phyloP scores from a whole-genome alignment of 495 filamentous ascomycete genomes.

The Glonium stellatum region DNA sequence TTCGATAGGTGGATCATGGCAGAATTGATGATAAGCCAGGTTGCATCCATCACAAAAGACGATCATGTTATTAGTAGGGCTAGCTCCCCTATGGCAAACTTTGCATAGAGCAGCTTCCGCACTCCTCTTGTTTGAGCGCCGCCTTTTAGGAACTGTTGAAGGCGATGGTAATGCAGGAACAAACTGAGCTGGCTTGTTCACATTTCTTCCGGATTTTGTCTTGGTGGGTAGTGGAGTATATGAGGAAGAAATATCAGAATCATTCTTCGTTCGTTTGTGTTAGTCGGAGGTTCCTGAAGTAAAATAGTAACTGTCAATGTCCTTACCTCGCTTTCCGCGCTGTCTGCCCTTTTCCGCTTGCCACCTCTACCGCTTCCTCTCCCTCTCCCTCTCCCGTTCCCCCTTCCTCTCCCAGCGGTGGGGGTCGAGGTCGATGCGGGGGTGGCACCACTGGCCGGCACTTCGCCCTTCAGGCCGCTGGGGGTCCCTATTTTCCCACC shows the following conservation, averaged over 20 bases:
- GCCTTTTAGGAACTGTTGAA: constrained; percentile 36
- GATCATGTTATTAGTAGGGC: constrained; percentile 71
- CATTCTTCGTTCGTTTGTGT: constrained; percentile 14
- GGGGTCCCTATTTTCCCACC: constrained; percentile 40
- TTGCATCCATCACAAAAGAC: constrained; percentile 95
- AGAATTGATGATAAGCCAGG: constrained; percentile 80
- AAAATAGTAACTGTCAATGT: not conserved
- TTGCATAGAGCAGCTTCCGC: constrained; percentile 54
- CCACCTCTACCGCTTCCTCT: constrained; percentile 34
- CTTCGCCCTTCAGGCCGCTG: constrained; percentile 36
- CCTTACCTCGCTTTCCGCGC: constrained; percentile 29
- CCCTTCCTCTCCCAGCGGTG: constrained; percentile 13
- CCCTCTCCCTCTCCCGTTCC: constrained; percentile 23
- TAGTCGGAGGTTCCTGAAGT: not conserved
- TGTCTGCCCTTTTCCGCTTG: constrained; percentile 37
- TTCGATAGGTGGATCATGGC: constrained; percentile 76
- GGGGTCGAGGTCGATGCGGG: constrained; percentile 15
- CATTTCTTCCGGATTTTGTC: constrained; percentile 77
- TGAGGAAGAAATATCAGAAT: constrained; percentile 44
- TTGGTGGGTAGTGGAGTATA: constrained; percentile 53
- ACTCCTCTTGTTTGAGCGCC: constrained; percentile 39
- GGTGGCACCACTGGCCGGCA: constrained; percentile 5
- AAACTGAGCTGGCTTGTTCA: constrained; percentile 67
- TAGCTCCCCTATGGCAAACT: constrained; percentile 70
- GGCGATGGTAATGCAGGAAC: constrained; percentile 49